These are phyloP conservation scores for Kandelia obovata DNA, from an alignment of 345 rosid species.

Conservation along the genomic window DNA sequence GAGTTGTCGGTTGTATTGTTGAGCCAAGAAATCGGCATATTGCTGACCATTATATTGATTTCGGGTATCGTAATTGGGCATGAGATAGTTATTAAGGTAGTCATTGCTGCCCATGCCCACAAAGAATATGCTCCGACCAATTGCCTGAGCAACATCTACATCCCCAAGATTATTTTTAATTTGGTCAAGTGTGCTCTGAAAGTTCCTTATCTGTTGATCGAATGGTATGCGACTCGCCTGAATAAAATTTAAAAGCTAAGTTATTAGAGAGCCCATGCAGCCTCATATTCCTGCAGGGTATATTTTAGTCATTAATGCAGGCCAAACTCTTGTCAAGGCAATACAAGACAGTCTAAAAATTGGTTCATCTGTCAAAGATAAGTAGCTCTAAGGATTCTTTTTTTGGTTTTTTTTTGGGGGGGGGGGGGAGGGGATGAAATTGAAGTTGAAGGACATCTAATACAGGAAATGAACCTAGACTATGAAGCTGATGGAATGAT, in stretches of 20 bases:
- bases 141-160: constrained; percentile 40
- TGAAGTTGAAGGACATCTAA: no score
- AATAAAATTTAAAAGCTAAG: neutral
- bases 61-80: constrained; percentile 85
- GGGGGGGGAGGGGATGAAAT: no score
- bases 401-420: no score
- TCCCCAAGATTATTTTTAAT: constrained; percentile 58
- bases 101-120: constrained; percentile 98
- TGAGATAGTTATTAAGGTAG: constrained; percentile 87
- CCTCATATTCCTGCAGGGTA: neutral
- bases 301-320: neutral
- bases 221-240: constrained; percentile 94
- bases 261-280: no score
- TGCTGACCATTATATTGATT: constrained; percentile 68
- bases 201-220: constrained; percentile 72
- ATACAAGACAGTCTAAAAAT: no score
- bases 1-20: constrained; percentile 58
- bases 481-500: no score
- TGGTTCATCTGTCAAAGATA: neutral
- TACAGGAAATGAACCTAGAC: no score
- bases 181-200: constrained; percentile 70
- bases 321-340: neutral
- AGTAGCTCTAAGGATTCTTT: no score
- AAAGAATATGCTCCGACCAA: constrained; percentile 63
- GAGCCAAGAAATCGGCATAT: constrained; percentile 66